Evolutionary conservation across 2,329 filamentous ascomycete species (phyloP), one percentile per base, ranked within the genome.

Genomic region (Exophiala xenobiotica): DNA sequence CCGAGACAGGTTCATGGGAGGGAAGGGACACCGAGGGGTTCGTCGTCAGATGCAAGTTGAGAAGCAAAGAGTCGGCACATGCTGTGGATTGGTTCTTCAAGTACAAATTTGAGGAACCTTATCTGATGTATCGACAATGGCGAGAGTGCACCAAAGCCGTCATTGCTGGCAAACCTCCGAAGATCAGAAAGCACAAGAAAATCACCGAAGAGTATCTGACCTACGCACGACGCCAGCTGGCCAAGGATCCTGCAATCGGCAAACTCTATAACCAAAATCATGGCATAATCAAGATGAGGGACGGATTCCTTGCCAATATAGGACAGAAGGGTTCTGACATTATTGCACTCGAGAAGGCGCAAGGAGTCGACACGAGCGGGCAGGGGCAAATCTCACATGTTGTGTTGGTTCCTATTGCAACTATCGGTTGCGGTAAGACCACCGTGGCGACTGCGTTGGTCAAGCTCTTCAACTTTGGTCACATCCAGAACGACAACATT

Each of bases 61-160:
- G 66, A 46, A 64, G 71, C 41, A 61, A 56, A n/a, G 74, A 78
- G 12, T 65, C 70, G n/a, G 70, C 82, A 22, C 22, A 31, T 14
- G 72, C 70, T 1, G 79, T 81, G 0, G 91, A 99, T 68, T 99
- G 93, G 93, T 99, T 99, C 72, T 99, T 99, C 84, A 99, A 99
- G 72, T 99, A 91, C 81, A 99, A 99, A 74, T 99, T 99, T 54
- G 93, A 99, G 66, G 93, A 99, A 72, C 93, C 93, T 0, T 99
- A 99, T 67, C 75, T 99, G 54, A 95, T 99, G 90, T 99, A 97
- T 72, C 85, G 93, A 19, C 93, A 99, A 73, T 99, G 93, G 93
- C 85, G 93, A 56, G 93, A 99, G 73, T 95, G 88, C 67, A 99
- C 93, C 35, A 97, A 96, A 69, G 81, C 88, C 4, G 71, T 97